These are phyloP conservation scores for Acrodontium crateriforme DNA, from an alignment of 2,329 filamentous ascomycete genomes.

Conservation along the genomic window DNA sequence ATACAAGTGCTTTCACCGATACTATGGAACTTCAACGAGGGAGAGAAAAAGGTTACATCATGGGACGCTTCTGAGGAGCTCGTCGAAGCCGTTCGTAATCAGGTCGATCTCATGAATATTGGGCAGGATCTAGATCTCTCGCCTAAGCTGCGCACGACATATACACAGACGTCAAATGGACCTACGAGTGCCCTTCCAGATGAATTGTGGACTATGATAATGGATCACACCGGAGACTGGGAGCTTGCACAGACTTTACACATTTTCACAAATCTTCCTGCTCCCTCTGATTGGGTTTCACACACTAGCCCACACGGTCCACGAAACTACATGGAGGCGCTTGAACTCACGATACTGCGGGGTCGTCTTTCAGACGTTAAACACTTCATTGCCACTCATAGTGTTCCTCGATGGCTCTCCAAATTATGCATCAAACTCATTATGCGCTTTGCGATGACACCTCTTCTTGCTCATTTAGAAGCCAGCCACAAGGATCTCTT, in stretches of 20 bases:
- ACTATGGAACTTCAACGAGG: constrained; percentile 61
- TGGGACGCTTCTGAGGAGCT: constrained; percentile 54
- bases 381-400: constrained; percentile 51
- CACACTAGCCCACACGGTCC: constrained; percentile 36
- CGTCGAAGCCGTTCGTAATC: constrained; percentile 61
- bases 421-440: constrained; percentile 75
- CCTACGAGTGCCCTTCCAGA: constrained; percentile 47
- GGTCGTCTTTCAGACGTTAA: constrained; percentile 58
- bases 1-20: constrained; percentile 68
- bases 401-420: constrained; percentile 62
- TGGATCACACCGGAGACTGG: constrained; percentile 79
- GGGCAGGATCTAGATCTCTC: constrained; percentile 52
- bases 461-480: constrained; percentile 61
- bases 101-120: constrained; percentile 60
- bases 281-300: constrained; percentile 58
- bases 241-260: constrained; percentile 71
- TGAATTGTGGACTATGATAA: constrained; percentile 80
- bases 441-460: constrained; percentile 76
- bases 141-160: constrained; percentile 19
- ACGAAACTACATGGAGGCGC: constrained; percentile 58
- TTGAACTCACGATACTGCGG: constrained; percentile 75
- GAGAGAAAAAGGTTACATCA: constrained; percentile 34
- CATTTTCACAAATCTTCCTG: constrained; percentile 62
- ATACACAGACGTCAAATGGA: constrained; percentile 15
- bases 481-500: constrained; percentile 59